A percentile compares a stretch with the other conserved stretches of the same genome.
phyloP scores from a whole-genome alignment of 208 protist genomes.

The Trypanosomatidae sp. region DNA sequence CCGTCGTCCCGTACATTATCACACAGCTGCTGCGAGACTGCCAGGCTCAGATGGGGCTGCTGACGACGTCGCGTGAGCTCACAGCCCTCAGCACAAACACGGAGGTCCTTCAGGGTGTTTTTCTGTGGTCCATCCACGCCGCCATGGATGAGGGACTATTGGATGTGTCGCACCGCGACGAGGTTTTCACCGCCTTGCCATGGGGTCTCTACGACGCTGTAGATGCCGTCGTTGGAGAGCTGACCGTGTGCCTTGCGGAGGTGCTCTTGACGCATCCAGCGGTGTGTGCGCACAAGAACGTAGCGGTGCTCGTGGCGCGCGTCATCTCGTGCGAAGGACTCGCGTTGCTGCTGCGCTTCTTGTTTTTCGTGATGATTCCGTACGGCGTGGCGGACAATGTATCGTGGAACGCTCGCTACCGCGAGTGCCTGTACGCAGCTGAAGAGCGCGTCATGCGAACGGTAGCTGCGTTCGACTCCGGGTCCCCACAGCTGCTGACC shows the following conservation, averaged over 20 bases:
- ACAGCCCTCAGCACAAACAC: slow-evolving; percentile 14
- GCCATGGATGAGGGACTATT: slow-evolving; percentile 22
- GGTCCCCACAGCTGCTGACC: slow-evolving; percentile 3
- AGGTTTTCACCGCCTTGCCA: slow-evolving; percentile 13
- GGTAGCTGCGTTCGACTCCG: slow-evolving; percentile 24
- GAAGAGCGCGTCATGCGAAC: slow-evolving; percentile 23
- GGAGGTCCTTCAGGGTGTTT: slow-evolving; percentile 22
- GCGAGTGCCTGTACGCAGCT: slow-evolving; percentile 17
- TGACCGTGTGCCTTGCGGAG: slow-evolving; percentile 11
- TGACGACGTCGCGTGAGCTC: slow-evolving; percentile 2
- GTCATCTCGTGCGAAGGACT: slow-evolving; percentile 21
- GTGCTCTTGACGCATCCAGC: slow-evolving; percentile 5
- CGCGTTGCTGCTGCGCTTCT: slow-evolving; percentile 14
- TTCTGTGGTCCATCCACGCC: slow-evolving; percentile 23
- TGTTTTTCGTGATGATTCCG: slow-evolving; percentile 18
- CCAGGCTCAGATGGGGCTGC: slow-evolving; percentile 9
- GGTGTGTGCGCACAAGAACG: neutral
- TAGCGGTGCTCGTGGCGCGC: slow-evolving; percentile 15
- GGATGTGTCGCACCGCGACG: slow-evolving; percentile 10
- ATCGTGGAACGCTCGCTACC: slow-evolving; percentile 29
- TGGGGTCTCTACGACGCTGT: slow-evolving; percentile 16
- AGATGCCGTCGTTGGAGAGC: slow-evolving; percentile 6
- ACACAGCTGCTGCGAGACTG: slow-evolving; percentile 13
- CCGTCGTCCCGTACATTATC: slow-evolving; percentile 21
- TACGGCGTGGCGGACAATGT: slow-evolving; percentile 23